These are phyloP conservation scores for Medicago lupulina DNA, from an alignment of 306 rosid species.

Conservation along the genomic window DNA sequence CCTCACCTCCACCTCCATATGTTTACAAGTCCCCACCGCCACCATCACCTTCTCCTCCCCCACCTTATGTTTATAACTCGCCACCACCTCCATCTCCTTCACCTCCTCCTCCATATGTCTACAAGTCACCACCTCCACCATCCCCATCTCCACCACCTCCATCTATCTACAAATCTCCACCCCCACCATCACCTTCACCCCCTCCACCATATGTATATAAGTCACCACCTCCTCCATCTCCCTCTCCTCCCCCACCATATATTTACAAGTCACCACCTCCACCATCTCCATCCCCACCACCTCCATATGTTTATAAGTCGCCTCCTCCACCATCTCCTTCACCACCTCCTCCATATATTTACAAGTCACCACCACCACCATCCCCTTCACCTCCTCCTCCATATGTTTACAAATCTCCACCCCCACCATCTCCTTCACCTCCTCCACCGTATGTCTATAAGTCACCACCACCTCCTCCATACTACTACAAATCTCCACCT, in stretches of 20 bases:
- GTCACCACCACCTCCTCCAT: conserved; percentile 22
- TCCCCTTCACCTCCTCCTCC: conserved; percentile 34
- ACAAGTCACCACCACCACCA: conserved; percentile 33
- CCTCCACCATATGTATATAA: conserved; percentile 3
- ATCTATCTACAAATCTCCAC: conserved; percentile 2
- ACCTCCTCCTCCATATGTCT: background rate
- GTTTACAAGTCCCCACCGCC: background rate
- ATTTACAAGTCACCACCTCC: background rate
- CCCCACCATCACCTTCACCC: background rate
- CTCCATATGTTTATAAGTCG: background rate
- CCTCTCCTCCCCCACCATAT: background rate
- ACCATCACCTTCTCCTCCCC: background rate
- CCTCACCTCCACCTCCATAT: conserved; percentile 6
- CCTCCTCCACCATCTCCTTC: background rate
- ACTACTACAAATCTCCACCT: background rate
- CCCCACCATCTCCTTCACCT: background rate
- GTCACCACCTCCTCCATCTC: conserved; percentile 23
- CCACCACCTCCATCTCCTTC: background rate
- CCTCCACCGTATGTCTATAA: conserved; percentile 24
- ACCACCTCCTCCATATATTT: background rate
- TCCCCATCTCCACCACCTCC: background rate
- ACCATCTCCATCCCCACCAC: background rate
- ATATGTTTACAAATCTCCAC: background rate
- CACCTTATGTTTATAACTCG: background rate
- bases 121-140: background rate